Percentiles rank a stretch among this genome's conserved stretches.
Evolutionary conservation across 495 filamentous ascomycete species (phyloP).

Genomic region (Podospora pseudoanserina): DNA sequence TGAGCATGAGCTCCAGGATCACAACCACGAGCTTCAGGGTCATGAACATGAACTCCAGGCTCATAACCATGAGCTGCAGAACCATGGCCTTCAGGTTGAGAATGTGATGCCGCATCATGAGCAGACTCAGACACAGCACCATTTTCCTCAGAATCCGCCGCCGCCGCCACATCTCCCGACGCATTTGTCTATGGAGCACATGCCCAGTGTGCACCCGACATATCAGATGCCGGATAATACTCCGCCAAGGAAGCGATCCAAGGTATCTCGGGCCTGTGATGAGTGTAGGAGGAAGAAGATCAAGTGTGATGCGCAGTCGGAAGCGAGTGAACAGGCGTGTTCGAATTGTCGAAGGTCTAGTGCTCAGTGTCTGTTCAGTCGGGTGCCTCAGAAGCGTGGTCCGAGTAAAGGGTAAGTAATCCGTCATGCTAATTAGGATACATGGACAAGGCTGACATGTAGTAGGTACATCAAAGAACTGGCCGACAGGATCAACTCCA

Average conservation of each 20-base stretch:
- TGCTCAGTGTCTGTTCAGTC: constrained; percentile 79
- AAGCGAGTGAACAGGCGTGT: constrained; percentile 74
- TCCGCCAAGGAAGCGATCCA: constrained; percentile 76
- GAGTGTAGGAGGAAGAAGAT: constrained; percentile 97
- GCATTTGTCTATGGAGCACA: constrained; percentile 32
- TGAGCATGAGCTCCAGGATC: constrained; percentile 13
- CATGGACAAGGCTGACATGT: constrained; percentile 12
- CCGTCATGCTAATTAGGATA: background rate
- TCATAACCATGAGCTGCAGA: constrained; percentile 26
- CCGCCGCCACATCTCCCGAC: constrained; percentile 32
- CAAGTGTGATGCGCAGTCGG: constrained; percentile 83
- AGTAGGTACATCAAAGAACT: constrained; percentile 91
- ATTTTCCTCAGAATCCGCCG: constrained; percentile 21
- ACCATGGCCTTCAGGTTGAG: constrained; percentile 12
- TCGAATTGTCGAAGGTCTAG: constrained; percentile 79
- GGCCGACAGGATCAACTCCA: constrained; percentile 77
- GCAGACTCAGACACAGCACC: constrained; percentile 15
- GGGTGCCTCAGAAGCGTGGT: constrained; percentile 90
- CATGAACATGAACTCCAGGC: constrained; percentile 20
- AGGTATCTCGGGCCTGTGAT: constrained; percentile 91
- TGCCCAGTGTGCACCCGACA: constrained; percentile 17
- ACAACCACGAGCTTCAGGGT: constrained; percentile 14
- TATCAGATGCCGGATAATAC: constrained; percentile 50
- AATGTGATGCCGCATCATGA: constrained; percentile 24
- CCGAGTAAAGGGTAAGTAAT: constrained; percentile 84